These are phyloP conservation scores for Ganoderma multipileum DNA, from an alignment of 1,284 basidiomycete species.

Conservation along the genomic window DNA sequence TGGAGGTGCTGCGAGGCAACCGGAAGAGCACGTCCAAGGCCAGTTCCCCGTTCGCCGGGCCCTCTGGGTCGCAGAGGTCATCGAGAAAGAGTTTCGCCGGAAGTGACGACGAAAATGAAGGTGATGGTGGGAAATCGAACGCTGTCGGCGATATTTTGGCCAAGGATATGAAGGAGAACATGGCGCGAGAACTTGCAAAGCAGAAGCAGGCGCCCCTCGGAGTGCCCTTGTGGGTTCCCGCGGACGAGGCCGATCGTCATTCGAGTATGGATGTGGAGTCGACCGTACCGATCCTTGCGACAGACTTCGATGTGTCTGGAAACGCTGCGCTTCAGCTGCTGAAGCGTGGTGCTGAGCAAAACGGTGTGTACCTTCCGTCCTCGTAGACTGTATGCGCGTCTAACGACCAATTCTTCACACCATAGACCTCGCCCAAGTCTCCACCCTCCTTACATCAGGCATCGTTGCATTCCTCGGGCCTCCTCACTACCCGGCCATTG, in stretches of 20 bases:
- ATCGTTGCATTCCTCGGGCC: constrained; percentile 24
- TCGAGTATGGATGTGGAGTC: constrained; percentile 26
- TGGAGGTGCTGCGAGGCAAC: not conserved
- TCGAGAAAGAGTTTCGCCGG: not conserved
- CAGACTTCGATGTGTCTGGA: constrained; percentile 11
- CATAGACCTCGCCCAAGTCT: constrained; percentile 49
- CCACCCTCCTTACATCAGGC: constrained; percentile 46
- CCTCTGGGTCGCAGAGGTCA: not conserved
- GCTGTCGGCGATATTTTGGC: constrained; percentile 50
- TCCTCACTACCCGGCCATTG: constrained; percentile 18
- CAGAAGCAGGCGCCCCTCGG: constrained; percentile 49
- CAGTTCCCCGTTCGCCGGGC: constrained; percentile 2
- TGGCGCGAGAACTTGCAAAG: constrained; percentile 40
- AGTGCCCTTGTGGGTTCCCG: constrained; percentile 31
- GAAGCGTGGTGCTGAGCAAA: constrained; percentile 39
- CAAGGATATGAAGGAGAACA: constrained; percentile 42
- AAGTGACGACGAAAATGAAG: constrained; percentile 30
- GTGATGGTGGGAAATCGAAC: constrained; percentile 41
- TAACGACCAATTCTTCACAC: not conserved
- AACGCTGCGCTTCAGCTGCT: constrained; percentile 37
- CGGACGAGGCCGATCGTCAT: constrained; percentile 17
- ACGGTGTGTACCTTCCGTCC: constrained; percentile 44
- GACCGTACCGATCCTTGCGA: constrained; percentile 20
- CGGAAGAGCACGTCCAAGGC: constrained; percentile 11
- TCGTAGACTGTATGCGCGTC: not conserved